Conservation (phyloP, 1,284 basidiomycete genomes). For the Cryptococcus wingfieldii region DNA sequence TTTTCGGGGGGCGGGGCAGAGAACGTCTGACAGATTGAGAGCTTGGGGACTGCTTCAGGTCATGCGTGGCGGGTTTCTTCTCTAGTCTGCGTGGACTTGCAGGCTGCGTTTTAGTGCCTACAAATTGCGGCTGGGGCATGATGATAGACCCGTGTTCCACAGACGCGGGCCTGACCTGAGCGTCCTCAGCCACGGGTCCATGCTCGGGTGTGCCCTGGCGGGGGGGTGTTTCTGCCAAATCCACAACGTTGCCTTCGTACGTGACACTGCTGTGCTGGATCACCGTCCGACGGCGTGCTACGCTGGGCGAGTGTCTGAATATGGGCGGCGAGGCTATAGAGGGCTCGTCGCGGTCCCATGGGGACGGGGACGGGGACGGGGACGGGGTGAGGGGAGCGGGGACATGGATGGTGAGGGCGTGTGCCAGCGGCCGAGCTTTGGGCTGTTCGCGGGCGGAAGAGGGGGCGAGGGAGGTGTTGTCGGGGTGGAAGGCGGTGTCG, state of each 20-base stretch:
- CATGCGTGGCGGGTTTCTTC: slow-evolving; percentile 22
- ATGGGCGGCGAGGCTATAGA: slow-evolving; percentile 20
- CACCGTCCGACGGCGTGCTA: slow-evolving; percentile 36
- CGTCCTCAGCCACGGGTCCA: neutral
- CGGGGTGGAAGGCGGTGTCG: slow-evolving; percentile 4
- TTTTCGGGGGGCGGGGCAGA: slow-evolving; percentile 26
- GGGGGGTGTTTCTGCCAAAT: neutral
- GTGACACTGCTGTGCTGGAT: slow-evolving; percentile 17
- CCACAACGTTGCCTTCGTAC: neutral
- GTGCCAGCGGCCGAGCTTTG: slow-evolving; percentile 16
- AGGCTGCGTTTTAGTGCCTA: neutral
- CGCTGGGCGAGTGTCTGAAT: slow-evolving; percentile 26
- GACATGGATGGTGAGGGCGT: slow-evolving; percentile 30
- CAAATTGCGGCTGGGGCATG: slow-evolving; percentile 14
- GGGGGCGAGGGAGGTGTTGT: neutral
- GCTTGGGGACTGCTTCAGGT: slow-evolving; percentile 18
- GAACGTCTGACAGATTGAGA: slow-evolving; percentile 26
- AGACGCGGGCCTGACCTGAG: neutral
- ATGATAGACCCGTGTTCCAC: slow-evolving; percentile 14
- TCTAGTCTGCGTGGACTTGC: slow-evolving; percentile 19
- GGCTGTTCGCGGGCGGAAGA: slow-evolving; percentile 8
- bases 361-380: slow-evolving; percentile 6
- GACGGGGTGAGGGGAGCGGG: slow-evolving; percentile 16
- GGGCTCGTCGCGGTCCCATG: slow-evolving; percentile 7
- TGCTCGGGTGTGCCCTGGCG: slow-evolving; percentile 5